phyloP scores from a whole-genome alignment of 441 rosid genomes.

The Eugenia klotzschiana region DNA sequence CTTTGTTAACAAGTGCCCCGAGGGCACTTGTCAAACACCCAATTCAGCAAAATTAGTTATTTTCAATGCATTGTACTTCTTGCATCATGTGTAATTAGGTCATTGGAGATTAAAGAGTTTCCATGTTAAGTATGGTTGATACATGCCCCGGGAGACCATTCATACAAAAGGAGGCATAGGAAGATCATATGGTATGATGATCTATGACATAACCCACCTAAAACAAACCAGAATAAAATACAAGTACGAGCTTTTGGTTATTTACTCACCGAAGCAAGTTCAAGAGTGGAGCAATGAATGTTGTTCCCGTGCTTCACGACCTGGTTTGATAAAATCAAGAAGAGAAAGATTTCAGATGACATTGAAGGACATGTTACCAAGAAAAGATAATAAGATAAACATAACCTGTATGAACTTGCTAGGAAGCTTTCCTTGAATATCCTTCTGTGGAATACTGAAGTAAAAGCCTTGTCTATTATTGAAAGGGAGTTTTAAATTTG shows the following conservation, averaged over 20 bases:
- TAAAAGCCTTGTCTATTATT: slow-evolving; percentile 93
- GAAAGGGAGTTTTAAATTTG: slow-evolving; percentile 88
- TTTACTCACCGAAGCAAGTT: slow-evolving; percentile 88
- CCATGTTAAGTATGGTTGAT: neutral
- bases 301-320: slow-evolving; percentile 87
- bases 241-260: neutral
- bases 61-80: neutral
- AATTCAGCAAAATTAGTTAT: neutral
- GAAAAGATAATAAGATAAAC: neutral
- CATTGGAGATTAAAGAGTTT: neutral
- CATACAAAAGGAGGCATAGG: neutral
- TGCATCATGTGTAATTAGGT: neutral
- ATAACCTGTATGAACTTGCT: slow-evolving; percentile 86
- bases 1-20: neutral
- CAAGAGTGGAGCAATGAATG: slow-evolving; percentile 82
- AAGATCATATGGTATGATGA: neutral
- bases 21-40: neutral
- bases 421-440: slow-evolving; percentile 81
- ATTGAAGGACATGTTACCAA: neutral
- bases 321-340: slow-evolving; percentile 25
- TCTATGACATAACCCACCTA: neutral
- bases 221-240: neutral
- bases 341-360: slow-evolving; percentile 12
- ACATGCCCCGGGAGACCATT: neutral
- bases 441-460: slow-evolving; percentile 83